Evolutionary conservation across 2,329 filamentous ascomycete genomes (phyloP), one percentile per base, ranked within the genome.

Genomic region (Pseudogymnoascus sp.): DNA sequence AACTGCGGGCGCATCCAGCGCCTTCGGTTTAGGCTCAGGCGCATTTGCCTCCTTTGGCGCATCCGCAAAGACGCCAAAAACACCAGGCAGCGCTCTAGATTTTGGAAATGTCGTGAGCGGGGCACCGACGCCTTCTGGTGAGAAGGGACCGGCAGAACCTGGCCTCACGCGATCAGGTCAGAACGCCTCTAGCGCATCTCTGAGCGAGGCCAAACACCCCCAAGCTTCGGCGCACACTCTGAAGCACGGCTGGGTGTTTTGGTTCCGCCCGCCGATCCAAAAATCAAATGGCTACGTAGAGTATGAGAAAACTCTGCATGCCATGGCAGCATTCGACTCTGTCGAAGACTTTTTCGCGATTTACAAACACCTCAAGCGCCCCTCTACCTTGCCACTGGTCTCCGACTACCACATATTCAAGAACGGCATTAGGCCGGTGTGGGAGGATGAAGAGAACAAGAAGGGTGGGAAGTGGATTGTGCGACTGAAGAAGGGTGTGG

Each of bases 331-430:
- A 62, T 90, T 96, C 72, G 83, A 83, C 64, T 91, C 90, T 5
- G 91, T 85, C 59, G 92, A 97, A 76, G 90, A 94, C 64, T 97
- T 99, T 74, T 97, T 92, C 85, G 82, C 85, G 58, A 86, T 96
- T 38, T 97, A 96, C 73, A 81, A 84, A 62, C 92, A 97, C 75
- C 82, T 99, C 58, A 96, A 95, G 78, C 86, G 90, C 28, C 94
- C 95, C 2, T 97, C 92, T 36, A 80, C 83, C 35, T 81, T 99
- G 63, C 93, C 93, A 5, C 87, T 93, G 4, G 93, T 97, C 30
- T 97, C 92, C 23, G 94, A 99, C 76, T 99, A 97, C 73, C 94
- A 99, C 74, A 88, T 99, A 64, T 99, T 99, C 81, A 96, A 94
- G 77, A 92, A 94, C 72, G 93, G 92, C 62, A 92, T 99, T 65